Evolutionary conservation across 1,284 basidiomycete species (phyloP).

Genomic region (Gomphus bonarii): DNA sequence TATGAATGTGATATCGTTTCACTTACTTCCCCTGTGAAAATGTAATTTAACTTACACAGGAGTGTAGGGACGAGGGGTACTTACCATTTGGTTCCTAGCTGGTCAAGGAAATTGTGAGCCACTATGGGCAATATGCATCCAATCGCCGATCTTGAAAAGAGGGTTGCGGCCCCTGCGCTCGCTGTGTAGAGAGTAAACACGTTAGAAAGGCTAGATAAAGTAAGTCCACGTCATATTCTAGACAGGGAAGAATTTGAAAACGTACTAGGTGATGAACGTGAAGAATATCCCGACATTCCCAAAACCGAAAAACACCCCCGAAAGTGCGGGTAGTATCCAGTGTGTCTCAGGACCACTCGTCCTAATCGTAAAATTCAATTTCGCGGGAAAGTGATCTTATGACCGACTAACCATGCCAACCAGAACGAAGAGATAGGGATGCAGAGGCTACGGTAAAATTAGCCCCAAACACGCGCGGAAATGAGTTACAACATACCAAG

Average conservation of each 20-base stretch:
- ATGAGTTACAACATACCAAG: constrained; percentile 10
- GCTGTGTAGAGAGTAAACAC: constrained; percentile 20
- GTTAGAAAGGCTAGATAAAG: constrained; percentile 16
- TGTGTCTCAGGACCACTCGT: constrained; percentile 19
- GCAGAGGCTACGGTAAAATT: constrained; percentile 11
- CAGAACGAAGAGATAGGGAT: constrained; percentile 21
- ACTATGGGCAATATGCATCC: constrained; percentile 19
- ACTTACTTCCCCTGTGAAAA: not conserved
- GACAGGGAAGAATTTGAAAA: not conserved
- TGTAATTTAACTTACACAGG: not conserved
- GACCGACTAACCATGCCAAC: constrained; percentile 21
- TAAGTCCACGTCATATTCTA: not conserved
- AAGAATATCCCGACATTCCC: constrained; percentile 14
- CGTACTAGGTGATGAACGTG: constrained; percentile 13
- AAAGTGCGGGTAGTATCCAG: constrained; percentile 20
- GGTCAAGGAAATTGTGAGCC: constrained; percentile 17
- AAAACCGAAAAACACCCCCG: constrained; percentile 21
- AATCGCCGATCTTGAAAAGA: constrained; percentile 18
- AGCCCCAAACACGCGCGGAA: not conserved
- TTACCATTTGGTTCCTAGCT: constrained; percentile 22
- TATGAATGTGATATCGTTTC: not conserved
- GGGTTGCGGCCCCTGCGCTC: constrained; percentile 19
- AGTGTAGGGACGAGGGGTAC: constrained; percentile 7
- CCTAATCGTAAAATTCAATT: constrained; percentile 11
- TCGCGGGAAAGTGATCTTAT: not conserved